Evolutionary conservation across 208 protist species (phyloP).

Genomic region (Crithidia thermophila): DNA sequence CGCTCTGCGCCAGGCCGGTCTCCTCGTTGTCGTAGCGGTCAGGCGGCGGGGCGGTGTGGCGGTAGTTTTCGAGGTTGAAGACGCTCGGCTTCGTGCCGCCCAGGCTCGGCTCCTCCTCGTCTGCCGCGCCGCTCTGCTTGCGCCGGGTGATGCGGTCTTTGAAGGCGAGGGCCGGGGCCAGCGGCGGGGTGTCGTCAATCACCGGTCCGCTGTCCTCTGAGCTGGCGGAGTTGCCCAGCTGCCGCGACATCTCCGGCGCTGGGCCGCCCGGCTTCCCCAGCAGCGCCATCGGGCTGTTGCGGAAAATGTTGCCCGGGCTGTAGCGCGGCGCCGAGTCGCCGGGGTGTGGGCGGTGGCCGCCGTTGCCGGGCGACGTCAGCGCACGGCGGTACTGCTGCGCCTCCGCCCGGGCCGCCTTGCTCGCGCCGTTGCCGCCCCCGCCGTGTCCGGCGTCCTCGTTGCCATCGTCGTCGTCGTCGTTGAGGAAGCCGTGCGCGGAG

Average conservation of each 20-base stretch:
- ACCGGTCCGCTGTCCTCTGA: conserved; percentile 34
- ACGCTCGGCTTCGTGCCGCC: conserved; percentile 12
- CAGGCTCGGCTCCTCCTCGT: conserved; percentile 5
- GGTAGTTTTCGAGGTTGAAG: conserved; percentile 15
- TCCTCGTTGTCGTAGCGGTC: conserved; percentile 11
- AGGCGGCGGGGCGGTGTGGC: not conserved
- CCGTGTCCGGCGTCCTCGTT: not conserved
- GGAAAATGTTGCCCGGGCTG: conserved; percentile 20
- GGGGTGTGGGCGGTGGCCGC: not conserved
- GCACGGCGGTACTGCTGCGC: not conserved
- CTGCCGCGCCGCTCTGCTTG: not conserved
- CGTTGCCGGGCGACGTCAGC: not conserved
- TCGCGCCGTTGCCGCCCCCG: not conserved
- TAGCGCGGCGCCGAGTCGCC: conserved; percentile 6
- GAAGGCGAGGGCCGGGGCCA: conserved; percentile 14
- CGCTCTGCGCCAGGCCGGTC: not conserved
- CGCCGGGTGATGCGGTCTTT: conserved; percentile 23
- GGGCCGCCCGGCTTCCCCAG: not conserved
- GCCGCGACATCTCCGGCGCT: not conserved
- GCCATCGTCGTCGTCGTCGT: conserved; percentile 26
- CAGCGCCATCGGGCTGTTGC: conserved; percentile 1
- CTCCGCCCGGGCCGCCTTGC: conserved; percentile 5
- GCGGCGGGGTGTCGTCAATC: conserved; percentile 31
- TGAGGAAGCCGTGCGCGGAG: conserved; percentile 7
- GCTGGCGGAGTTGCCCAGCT: conserved; percentile 11